These are phyloP conservation scores for Alternaria burnsii DNA, from an alignment of 2,329 filamentous ascomycete species.

Conservation along the genomic window DNA sequence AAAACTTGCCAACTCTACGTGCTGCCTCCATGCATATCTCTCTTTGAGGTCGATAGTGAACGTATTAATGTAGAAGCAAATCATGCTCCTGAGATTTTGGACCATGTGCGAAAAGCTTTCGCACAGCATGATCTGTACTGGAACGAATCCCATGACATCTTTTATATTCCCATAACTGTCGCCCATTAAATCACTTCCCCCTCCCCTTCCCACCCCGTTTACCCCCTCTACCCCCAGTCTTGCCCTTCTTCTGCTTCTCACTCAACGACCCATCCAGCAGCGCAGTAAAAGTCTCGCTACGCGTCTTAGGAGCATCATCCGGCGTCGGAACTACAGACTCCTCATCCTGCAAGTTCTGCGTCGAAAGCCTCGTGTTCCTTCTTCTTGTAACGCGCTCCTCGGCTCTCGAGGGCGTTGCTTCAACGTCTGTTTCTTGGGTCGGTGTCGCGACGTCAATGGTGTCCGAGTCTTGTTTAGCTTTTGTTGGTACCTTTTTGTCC, in stretches of 20 bases:
- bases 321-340: conserved; percentile 7
- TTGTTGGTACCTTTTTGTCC: conserved; percentile 13
- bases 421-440: conserved; percentile 4
- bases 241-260: conserved; percentile 23
- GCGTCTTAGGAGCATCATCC: conserved; percentile 28
- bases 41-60: no score
- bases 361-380: conserved; percentile 16
- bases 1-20: not conserved
- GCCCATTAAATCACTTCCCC: not conserved
- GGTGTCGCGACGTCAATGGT: not conserved
- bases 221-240: not conserved
- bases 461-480: not conserved
- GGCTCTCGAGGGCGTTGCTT: conserved; percentile 17
- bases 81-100: no score
- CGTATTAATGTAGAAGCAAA: no score
- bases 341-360: not conserved
- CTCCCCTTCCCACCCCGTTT: not conserved
- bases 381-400: conserved; percentile 7
- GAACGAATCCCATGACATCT: no score
- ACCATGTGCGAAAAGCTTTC: no score
- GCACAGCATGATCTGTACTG: no score
- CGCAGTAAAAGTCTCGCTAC: conserved; percentile 37
- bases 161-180: no score
- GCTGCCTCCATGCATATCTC: no score
- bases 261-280: conserved; percentile 28